Percentiles rank a stretch among this genome's conserved stretches.
phyloP scores from a whole-genome alignment of 23 red algal genomes.

The Pyropia haitanensis region DNA sequence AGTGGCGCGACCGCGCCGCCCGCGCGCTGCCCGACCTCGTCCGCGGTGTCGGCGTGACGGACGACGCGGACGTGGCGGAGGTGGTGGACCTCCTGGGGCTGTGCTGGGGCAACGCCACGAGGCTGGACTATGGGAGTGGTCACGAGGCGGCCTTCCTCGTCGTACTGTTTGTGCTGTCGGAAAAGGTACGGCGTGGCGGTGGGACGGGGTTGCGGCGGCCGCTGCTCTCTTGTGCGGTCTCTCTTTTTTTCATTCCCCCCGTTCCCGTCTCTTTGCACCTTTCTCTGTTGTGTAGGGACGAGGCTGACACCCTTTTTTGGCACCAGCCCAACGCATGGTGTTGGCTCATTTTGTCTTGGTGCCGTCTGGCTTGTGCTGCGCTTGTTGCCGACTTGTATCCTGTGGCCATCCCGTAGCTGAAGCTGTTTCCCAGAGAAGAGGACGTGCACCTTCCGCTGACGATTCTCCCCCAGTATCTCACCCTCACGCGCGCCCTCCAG shows the following conservation, averaged over 20 bases:
- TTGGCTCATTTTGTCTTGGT: too few relatives aligned
- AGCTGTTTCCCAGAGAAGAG: slow-evolving; percentile 22
- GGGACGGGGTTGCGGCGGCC: too few relatives aligned
- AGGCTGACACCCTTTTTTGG: not conserved
- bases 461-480: slow-evolving; percentile 71
- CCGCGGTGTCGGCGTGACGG: slow-evolving; percentile 6
- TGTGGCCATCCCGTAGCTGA: not conserved
- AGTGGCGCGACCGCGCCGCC: slow-evolving; percentile 42
- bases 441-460: slow-evolving; percentile 48
- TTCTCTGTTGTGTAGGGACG: not conserved
- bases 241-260: not conserved
- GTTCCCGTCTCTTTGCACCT: not conserved
- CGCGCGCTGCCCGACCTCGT: slow-evolving; percentile 8
- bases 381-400: too few relatives aligned
- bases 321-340: too few relatives aligned
- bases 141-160: slow-evolving; percentile 92
- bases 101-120: slow-evolving; percentile 71
- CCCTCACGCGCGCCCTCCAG: slow-evolving; percentile 72
- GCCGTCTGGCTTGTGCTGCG: too few relatives aligned
- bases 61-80: slow-evolving; percentile 28
- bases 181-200: too few relatives aligned
- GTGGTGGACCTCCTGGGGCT: slow-evolving; percentile 55
- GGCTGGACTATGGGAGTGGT: slow-evolving; percentile 95
- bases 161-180: slow-evolving; percentile 48
- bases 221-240: not conserved